phyloP scores from a whole-genome alignment of 1,284 basidiomycete species.

The Sporisorium exsertum region DNA sequence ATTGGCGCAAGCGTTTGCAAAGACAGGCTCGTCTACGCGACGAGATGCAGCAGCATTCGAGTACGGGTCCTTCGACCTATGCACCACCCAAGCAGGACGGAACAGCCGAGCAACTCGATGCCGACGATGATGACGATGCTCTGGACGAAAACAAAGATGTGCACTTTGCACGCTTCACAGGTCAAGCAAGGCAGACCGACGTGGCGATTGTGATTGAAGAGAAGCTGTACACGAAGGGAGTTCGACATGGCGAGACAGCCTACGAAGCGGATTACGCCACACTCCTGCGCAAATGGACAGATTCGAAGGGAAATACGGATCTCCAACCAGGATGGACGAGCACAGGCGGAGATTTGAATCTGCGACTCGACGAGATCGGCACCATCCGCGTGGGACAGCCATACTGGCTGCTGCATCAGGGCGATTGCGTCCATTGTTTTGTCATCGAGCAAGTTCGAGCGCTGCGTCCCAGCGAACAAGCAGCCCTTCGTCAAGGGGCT shows the following conservation, averaged over 20 bases:
- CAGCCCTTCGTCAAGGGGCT: background rate
- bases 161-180: constrained; percentile 30
- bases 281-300: constrained; percentile 26
- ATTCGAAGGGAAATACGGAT: background rate
- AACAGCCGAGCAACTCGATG: background rate
- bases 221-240: constrained; percentile 27
- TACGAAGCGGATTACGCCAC: constrained; percentile 30
- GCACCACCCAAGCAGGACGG: background rate
- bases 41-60: background rate
- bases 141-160: constrained; percentile 9
- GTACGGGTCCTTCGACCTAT: background rate
- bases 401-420: constrained; percentile 49
- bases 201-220: constrained; percentile 30
- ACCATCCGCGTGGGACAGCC: constrained; percentile 34
- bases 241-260: constrained; percentile 18
- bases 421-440: constrained; percentile 43
- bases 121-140: background rate
- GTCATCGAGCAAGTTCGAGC: constrained; percentile 39
- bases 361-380: constrained; percentile 27
- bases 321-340: constrained; percentile 7
- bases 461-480: constrained; percentile 36
- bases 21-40: background rate
- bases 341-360: constrained; percentile 20
- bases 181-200: constrained; percentile 34
- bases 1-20: constrained; percentile 32